A percentile compares a stretch with the other conserved stretches of the same genome.
Conservation (phyloP, 116 monocot genomes). For the Posidonia oceanica region DNA sequence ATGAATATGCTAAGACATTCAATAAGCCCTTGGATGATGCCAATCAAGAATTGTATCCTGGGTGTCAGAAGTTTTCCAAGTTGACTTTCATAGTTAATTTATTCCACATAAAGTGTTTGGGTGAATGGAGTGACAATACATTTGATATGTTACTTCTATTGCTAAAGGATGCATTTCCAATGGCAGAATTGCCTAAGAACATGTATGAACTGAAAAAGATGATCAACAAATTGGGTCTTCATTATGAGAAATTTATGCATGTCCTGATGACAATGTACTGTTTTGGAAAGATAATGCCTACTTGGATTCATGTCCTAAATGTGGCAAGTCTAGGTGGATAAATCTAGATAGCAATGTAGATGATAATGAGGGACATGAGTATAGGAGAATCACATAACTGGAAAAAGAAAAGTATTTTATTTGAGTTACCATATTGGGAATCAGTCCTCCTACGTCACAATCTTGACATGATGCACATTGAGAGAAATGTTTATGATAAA, state of each 20-base stretch:
- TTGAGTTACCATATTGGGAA: background rate
- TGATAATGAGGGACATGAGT: background rate
- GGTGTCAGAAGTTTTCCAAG: background rate
- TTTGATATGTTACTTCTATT: background rate
- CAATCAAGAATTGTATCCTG: background rate
- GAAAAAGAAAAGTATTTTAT: slow-evolving; percentile 4
- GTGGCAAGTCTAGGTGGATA: background rate
- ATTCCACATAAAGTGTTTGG: background rate
- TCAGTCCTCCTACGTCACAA: background rate
- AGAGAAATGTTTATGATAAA: slow-evolving; percentile 12
- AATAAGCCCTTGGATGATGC: background rate
- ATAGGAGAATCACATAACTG: background rate
- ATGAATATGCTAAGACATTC: background rate
- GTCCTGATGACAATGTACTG: too few species aligned
- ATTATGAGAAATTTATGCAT: background rate
- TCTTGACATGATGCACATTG: slow-evolving; percentile 9
- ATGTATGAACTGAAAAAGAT: slow-evolving; percentile 1
- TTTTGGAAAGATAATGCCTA: background rate
- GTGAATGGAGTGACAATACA: background rate
- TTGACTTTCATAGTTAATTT: background rate
- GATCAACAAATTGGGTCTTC: background rate
- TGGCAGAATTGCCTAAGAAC: background rate
- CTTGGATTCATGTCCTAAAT: background rate
- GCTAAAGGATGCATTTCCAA: background rate
- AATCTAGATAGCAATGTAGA: background rate